Percentiles rank a stretch among this genome's conserved stretches.
Conservation (phyloP, 805 yeast species). For the Debaryomyces castellii region DNA sequence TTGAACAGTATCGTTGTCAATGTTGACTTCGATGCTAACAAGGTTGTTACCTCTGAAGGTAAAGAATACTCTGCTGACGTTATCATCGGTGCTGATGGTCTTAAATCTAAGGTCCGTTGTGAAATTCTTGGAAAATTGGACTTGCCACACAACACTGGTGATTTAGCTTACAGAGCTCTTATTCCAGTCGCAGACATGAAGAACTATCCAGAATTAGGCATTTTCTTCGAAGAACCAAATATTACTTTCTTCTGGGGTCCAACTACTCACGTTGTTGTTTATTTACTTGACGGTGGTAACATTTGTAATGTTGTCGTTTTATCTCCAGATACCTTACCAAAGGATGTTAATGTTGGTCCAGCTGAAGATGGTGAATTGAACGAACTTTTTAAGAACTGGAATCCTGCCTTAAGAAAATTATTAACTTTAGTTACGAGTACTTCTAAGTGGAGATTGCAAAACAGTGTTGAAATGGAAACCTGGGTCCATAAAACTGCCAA, state of each 20-base stretch:
- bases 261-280: constrained; percentile 24
- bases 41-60: constrained; percentile 16
- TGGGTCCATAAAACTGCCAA: constrained; percentile 28
- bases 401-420: constrained; percentile 20
- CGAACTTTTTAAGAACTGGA: constrained; percentile 24
- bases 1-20: constrained; percentile 13
- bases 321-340: constrained; percentile 27
- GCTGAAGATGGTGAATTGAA: constrained; percentile 22
- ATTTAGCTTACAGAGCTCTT: constrained; percentile 26
- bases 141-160: constrained; percentile 25
- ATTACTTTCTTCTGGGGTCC: constrained; percentile 34
- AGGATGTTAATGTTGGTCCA: constrained; percentile 14
- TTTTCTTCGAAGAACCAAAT: constrained; percentile 18
- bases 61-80: constrained; percentile 17
- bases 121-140: constrained; percentile 18
- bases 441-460: constrained; percentile 27
- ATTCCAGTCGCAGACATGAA: constrained; percentile 15
- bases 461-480: constrained; percentile 18
- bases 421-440: constrained; percentile 17
- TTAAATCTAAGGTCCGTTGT: constrained; percentile 20
- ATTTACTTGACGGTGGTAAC: constrained; percentile 23
- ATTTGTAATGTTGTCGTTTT: constrained; percentile 26
- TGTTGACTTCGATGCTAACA: constrained; percentile 16
- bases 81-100: constrained; percentile 26
- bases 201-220: constrained; percentile 15